Base-by-base conservation (phyloP, 1,284 basidiomycete genomes). In the Coniferiporia sulphurascens region DNA sequence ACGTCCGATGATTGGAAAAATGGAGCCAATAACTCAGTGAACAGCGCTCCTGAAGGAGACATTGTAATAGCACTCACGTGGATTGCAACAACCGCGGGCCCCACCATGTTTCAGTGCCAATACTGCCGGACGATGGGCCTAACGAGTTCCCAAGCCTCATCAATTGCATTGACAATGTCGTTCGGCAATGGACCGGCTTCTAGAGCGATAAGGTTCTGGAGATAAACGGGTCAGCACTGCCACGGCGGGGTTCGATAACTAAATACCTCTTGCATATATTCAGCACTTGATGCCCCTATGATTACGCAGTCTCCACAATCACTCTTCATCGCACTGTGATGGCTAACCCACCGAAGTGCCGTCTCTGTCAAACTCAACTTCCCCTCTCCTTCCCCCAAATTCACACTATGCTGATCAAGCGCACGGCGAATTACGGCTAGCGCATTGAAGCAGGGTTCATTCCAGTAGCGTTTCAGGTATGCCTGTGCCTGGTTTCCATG, bases 261-360 rank as follows among this genome's bases (percentile, higher is more conserved):
- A 41, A 10, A 12, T 10, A 41, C 38, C 15, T 41, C 12, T 8
- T 41, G 12, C 12, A 41, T 41, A 19, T 46, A 9, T n/a, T 21
- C 17, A n/a, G 17, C 3, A 9, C 44, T 46, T 9, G 44, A 46
- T 4, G 68, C 70, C n/a, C 70, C 70, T 49, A 70, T 69, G 38
- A 71, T 63, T 55, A 71, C 57, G 45, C 62, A 58, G 52, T 70
- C 70, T 10, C 68, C 67, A 41, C 61, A 48, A 34, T 68, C 65
- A 38, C 63, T 52, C 53, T 61, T 63, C 52, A 71, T 56, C 15
- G 60, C 27, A 22, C 66, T 68, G 55, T 70, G 70, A 53, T 70
- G 67, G 6, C 46, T 58, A 32, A 70, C 54, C 69, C 69, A 70
- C 13, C 69, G 64, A 1, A 70, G 61, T 3, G 69, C 69, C 2